Conservation (phyloP, 2,329 filamentous ascomycete species). For the Botrytis medusae region DNA sequence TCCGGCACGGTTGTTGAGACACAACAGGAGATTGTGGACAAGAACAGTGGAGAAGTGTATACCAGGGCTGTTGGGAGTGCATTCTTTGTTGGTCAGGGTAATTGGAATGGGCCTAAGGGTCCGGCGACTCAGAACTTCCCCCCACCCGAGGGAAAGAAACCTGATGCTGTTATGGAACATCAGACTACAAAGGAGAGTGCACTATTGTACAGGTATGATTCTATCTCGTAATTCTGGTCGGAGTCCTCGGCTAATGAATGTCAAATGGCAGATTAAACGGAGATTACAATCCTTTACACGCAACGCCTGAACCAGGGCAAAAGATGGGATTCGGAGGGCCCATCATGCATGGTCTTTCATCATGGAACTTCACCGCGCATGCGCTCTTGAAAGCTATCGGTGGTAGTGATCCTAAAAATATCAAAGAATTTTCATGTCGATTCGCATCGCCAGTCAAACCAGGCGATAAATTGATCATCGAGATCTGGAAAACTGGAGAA, state of each 20-base stretch:
- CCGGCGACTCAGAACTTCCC: constrained; percentile 77
- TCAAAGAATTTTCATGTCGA: constrained; percentile 85
- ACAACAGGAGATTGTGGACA: constrained; percentile 64
- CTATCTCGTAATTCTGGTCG: background rate
- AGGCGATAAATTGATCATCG: constrained; percentile 76
- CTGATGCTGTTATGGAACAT: constrained; percentile 68
- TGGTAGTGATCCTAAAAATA: constrained; percentile 73
- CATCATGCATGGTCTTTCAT: constrained; percentile 88
- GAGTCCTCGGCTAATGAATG: constrained; percentile 28
- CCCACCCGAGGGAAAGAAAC: constrained; percentile 67
- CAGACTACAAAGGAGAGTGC: constrained; percentile 73
- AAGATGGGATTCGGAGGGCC: constrained; percentile 90
- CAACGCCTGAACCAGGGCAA: constrained; percentile 77
- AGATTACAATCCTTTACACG: constrained; percentile 93
- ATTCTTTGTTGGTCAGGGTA: constrained; percentile 69
- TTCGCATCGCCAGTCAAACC: constrained; percentile 84
- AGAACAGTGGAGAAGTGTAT: constrained; percentile 57
- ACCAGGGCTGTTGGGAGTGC: constrained; percentile 57
- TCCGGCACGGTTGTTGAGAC: constrained; percentile 66
- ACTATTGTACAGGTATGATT: constrained; percentile 63
- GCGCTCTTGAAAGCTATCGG: constrained; percentile 72
- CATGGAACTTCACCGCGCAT: constrained; percentile 78
- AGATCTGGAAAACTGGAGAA: constrained; percentile 77
- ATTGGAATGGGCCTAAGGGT: constrained; percentile 89
- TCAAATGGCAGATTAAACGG: constrained; percentile 69